A percentile compares a stretch with the other conserved stretches of the same genome.
Conservation (phyloP, 306 rosid species). For the Lathyrus aphaca region DNA sequence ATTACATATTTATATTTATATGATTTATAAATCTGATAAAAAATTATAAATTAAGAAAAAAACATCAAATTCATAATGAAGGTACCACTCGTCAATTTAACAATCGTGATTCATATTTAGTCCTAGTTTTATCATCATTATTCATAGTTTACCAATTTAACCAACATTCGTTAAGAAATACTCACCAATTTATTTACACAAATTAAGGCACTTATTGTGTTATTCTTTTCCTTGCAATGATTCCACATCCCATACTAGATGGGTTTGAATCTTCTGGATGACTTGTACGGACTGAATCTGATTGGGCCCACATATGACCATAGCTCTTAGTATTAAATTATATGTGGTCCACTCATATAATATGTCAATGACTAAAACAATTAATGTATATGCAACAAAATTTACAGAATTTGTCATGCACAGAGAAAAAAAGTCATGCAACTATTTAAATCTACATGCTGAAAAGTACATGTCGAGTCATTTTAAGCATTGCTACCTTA, state of each 20-base stretch:
- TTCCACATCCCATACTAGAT: neutral
- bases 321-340: no score
- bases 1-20: no score
- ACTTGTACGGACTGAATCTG: slow-evolving; percentile 34
- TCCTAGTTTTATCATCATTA: no score
- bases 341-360: no score
- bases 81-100: no score
- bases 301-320: slow-evolving; percentile 40
- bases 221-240: neutral
- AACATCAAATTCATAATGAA: no score
- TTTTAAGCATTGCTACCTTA: slow-evolving; percentile 46
- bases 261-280: slow-evolving; percentile 36
- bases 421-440: slow-evolving; percentile 35
- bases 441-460: slow-evolving; percentile 25
- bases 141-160: no score
- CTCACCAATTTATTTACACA: neutral
- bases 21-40: no score
- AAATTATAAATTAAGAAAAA: no score
- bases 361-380: no score
- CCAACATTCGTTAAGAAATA: no score
- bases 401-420: slow-evolving; percentile 17
- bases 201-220: neutral
- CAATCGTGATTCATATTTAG: no score
- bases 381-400: slow-evolving; percentile 2
- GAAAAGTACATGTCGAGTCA: slow-evolving; percentile 37